Evolutionary conservation across 169 alveolate species (phyloP), one percentile per base, ranked within the genome.

Genomic region (Eimeria maxima): DNA sequence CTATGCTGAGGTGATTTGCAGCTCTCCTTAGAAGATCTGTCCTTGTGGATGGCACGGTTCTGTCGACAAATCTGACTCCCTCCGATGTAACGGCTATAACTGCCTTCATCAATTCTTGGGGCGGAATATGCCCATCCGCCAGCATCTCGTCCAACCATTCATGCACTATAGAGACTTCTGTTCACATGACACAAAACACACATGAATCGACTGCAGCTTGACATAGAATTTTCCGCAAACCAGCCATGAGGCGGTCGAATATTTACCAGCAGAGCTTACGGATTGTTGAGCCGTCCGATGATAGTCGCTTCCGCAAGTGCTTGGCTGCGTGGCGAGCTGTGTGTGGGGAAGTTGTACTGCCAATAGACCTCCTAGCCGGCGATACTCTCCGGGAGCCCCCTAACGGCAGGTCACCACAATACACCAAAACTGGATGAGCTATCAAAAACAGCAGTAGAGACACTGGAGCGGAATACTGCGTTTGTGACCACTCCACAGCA

Each of bases 1-100:
- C 73, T n/a, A 83, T 29, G 29, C 60, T n/a, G 3, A 83, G 50
- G 2, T 8, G 38, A 24, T 18, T 83, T 20, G 91, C 69, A 57
- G 91, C 4, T 24, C 73, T 47, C 14, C 91, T 83, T 4, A 83
- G 74, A 27, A 83, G 91, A 29, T 83, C 73, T 45, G 91, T 83
- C 91, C 53, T 83, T 83, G 91, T 83, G 33, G 91, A 47, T 14
- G 91, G 91, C 27, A 50, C 69, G 20, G 60, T 38, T n/a, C 20
- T 42, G 33, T 83, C 91, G 27, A 4, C 8, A n/a, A 50, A 83
- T 55, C 16, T 83, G 29, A n/a, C 22, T 4, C 73, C 73, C 22
- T 50, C 91, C 91, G 47, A 47, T 29, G 91, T 33, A 50, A 11
- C 53, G 5, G 91, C 74, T 53, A 83, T 83, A 8, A 83, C 91